phyloP scores from a whole-genome alignment of 257 asterid species.

The Cynanchum wilfordii region DNA sequence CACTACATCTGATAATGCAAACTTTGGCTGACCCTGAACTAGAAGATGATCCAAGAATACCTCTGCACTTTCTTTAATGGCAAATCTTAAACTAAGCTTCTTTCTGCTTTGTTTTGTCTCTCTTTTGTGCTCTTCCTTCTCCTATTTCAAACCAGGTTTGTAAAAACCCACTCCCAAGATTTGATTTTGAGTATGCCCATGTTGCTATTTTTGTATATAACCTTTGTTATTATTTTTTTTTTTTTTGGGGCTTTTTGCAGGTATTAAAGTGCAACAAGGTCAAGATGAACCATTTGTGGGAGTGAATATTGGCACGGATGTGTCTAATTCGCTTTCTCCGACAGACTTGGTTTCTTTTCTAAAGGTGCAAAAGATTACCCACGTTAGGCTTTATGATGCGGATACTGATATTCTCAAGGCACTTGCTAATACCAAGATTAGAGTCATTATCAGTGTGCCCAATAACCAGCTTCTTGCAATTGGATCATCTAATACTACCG shows the following conservation, averaged over 20 bases:
- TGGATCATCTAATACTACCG: constrained; percentile 94
- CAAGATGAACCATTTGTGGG: constrained; percentile 82
- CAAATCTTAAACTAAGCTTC: constrained; percentile 31
- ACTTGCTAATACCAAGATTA: constrained; percentile 76
- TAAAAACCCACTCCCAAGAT: constrained; percentile 17
- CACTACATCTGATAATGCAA: constrained; percentile 29
- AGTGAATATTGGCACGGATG: constrained; percentile 89
- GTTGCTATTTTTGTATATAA: not conserved
- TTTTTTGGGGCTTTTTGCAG: constrained; percentile 36
- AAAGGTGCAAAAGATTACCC: constrained; percentile 67
- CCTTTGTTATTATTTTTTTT: not conserved
- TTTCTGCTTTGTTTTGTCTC: constrained; percentile 22
- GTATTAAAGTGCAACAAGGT: constrained; percentile 44
- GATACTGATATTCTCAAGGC: constrained; percentile 63
- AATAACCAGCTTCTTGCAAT: constrained; percentile 88
- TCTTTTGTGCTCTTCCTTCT: constrained; percentile 21
- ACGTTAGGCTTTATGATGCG: constrained; percentile 85
- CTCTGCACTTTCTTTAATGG: constrained; percentile 43
- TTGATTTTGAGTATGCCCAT: constrained; percentile 12
- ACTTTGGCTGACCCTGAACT: constrained; percentile 29
- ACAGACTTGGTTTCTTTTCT: constrained; percentile 64
- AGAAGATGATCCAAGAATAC: constrained; percentile 60
- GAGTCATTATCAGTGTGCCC: constrained; percentile 84
- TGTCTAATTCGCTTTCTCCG: constrained; percentile 57
- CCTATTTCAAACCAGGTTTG: constrained; percentile 39